Evolutionary conservation across 2,329 filamentous ascomycete genomes (phyloP).

Genomic region (Dactylellina leptospora): DNA sequence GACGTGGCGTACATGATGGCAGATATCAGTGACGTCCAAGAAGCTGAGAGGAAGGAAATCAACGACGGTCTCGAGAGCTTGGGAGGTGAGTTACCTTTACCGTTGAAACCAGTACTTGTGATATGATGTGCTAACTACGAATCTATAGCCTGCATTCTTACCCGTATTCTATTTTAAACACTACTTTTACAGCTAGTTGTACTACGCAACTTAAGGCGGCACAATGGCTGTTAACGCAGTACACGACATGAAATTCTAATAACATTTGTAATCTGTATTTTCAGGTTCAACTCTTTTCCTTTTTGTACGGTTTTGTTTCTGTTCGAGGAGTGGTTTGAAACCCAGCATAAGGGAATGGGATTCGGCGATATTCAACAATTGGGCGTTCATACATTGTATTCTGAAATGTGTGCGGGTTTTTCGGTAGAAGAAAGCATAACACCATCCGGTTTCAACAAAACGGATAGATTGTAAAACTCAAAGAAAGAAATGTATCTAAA

Average conservation of each 20-base stretch:
- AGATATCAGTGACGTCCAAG: slow-evolving; percentile 87
- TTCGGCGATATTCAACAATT: slow-evolving; percentile 36
- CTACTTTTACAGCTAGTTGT: not conserved
- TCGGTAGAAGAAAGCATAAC: slow-evolving; percentile 1
- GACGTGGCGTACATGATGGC: slow-evolving; percentile 98
- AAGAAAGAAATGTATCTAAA: not conserved
- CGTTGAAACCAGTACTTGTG: not conserved
- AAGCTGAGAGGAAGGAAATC: slow-evolving; percentile 82
- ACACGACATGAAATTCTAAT: not conserved
- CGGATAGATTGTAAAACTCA: slow-evolving; percentile 18
- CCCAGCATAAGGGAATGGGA: not conserved
- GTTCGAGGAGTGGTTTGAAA: not conserved
- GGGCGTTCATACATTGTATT: slow-evolving; percentile 12
- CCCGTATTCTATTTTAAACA: slow-evolving; percentile 60
- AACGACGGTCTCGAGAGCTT: slow-evolving; percentile 83
- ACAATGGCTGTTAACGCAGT: not conserved
- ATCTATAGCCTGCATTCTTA: slow-evolving; percentile 59
- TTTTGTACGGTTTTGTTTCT: not conserved
- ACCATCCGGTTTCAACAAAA: slow-evolving; percentile 49
- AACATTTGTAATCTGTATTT: slow-evolving; percentile 4
- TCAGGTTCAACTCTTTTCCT: not conserved
- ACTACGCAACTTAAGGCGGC: not conserved
- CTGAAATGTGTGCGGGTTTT: not conserved
- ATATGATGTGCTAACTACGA: slow-evolving; percentile 10
- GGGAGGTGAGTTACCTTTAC: slow-evolving; percentile 69